phyloP scores from a whole-genome alignment of 148 eudicot genomes.

The Salicornia ramosissima region DNA sequence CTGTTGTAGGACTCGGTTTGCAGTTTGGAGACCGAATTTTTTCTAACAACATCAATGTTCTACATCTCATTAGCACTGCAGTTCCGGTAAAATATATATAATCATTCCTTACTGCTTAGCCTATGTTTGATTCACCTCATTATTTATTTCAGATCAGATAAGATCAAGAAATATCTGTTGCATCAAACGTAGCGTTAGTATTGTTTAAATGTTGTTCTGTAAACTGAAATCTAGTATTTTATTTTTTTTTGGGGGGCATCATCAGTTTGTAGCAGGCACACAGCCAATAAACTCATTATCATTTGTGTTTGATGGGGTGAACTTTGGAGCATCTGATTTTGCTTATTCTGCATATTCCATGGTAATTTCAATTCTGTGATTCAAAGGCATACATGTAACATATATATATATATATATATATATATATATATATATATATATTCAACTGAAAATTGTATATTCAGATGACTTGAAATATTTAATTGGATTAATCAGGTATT shows the following conservation, averaged over 20 bases:
- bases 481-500: conserved; percentile 41
- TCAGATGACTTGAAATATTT: background rate
- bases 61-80: conserved; percentile 56
- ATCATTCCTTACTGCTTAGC: no score
- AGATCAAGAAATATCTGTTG: no score
- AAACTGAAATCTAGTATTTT: background rate
- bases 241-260: no score
- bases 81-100: conserved; percentile 73
- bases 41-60: conserved; percentile 56
- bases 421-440: no score
- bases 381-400: no score
- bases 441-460: no score
- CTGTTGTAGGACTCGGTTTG: conserved; percentile 76
- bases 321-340: conserved; percentile 86
- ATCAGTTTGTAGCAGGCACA: conserved; percentile 73
- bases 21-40: conserved; percentile 73
- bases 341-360: conserved; percentile 80
- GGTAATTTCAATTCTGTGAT: conserved; percentile 36
- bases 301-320: conserved; percentile 77
- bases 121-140: no score
- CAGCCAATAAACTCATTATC: conserved; percentile 78
- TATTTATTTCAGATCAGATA: no score
- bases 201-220: background rate
- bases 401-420: no score
- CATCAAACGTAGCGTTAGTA: background rate